A percentile compares a stretch with the other conserved stretches of the same genome.
Conservation (phyloP, 2,329 filamentous ascomycete species). For the Chlorencoelia australis region DNA sequence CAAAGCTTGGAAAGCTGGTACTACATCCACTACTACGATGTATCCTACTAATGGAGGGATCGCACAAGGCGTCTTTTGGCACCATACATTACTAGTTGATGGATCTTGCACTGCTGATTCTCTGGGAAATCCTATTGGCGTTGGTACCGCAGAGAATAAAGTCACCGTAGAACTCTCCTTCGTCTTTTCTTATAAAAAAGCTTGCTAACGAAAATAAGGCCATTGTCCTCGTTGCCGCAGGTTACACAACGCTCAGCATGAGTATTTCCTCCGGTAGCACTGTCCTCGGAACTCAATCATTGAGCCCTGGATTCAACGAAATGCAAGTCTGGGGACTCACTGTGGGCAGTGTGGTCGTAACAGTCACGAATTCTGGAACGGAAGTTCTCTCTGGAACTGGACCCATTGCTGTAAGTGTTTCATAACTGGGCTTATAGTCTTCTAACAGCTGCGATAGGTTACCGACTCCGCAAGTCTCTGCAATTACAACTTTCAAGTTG, state of each 20-base stretch:
- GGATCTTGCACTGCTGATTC: slow-evolving; percentile 4
- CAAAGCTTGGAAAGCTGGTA: slow-evolving; percentile 28
- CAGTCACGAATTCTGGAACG: slow-evolving; percentile 1
- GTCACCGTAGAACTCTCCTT: slow-evolving; percentile 3
- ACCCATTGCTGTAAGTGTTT: slow-evolving; percentile 6
- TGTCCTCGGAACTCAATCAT: slow-evolving; percentile 1
- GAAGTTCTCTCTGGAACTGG: slow-evolving; percentile 8
- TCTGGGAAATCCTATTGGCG: slow-evolving; percentile 2
- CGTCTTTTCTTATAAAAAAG: not conserved
- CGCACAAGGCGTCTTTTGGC: slow-evolving; percentile 25
- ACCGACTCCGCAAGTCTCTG: slow-evolving; percentile 1
- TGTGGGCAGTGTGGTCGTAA: slow-evolving; percentile 8
- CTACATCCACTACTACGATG: slow-evolving; percentile 13
- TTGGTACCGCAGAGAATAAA: slow-evolving; percentile 3
- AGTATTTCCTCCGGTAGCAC: slow-evolving; percentile 7
- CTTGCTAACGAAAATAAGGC: slow-evolving; percentile 3
- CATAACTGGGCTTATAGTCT: too few species aligned
- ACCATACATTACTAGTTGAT: slow-evolving; percentile 15
- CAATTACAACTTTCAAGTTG: slow-evolving; percentile 11
- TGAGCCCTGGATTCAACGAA: slow-evolving; percentile 9
- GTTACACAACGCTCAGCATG: slow-evolving; percentile 1
- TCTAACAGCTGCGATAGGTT: too few species aligned
- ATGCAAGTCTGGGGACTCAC: slow-evolving; percentile 11
- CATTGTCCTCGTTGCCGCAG: slow-evolving; percentile 9
- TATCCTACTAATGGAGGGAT: slow-evolving; percentile 13